Base-by-base conservation (phyloP, 1,284 basidiomycete genomes). In the Taiwanofungus camphoratus region DNA sequence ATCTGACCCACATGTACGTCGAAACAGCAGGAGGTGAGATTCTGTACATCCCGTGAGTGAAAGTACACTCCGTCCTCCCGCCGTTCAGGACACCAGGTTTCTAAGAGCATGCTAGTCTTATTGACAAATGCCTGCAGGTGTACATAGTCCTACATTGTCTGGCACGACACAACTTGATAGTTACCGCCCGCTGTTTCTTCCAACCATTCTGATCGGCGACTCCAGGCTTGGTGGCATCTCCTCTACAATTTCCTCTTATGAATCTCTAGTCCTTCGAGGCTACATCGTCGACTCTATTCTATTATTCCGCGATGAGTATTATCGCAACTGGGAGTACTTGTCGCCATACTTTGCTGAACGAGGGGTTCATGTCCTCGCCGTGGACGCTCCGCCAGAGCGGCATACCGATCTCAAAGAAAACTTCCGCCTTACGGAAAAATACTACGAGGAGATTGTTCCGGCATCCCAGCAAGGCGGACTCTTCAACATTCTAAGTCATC, bases 171-270 rank as follows among this genome's bases (percentile, higher is more conserved):
- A 98, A 63, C 75, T 79, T 12, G 90, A 93, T 41, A 77, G 78
- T 23, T 93, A 92, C 55, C 77, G 93, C 2, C 82, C 90, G 1
- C 76, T 91, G 21, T 89, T 89, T 48, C 74, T 97, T 2, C 95
- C 95, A 0, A 87, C 87, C 0, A 69, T 98, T 45, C 76, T 99
- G 3, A 71, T 99, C 30, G 94, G 91, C 0, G 92, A 95, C 42
- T 80, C 88, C 0, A 82, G 82, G 45, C 82, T 99, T 2, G 95
- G 95, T 13, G 95, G 95, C 1, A 98, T 98, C 49, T 95, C 92
- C 13, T 88, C 93, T 0, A 98, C 95, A 0, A 83, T 97, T 44
- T 82, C 92, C 1, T 82, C 95, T 0, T 98, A 92, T 66, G 95
- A 99, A 60, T 88, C 92, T 11, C 79, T 98, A 8, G 59, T 83